Percentiles rank a stretch among this genome's conserved stretches.
Conservation (phyloP, 1,284 basidiomycete species). For the Anthracocystis walkeri region DNA sequence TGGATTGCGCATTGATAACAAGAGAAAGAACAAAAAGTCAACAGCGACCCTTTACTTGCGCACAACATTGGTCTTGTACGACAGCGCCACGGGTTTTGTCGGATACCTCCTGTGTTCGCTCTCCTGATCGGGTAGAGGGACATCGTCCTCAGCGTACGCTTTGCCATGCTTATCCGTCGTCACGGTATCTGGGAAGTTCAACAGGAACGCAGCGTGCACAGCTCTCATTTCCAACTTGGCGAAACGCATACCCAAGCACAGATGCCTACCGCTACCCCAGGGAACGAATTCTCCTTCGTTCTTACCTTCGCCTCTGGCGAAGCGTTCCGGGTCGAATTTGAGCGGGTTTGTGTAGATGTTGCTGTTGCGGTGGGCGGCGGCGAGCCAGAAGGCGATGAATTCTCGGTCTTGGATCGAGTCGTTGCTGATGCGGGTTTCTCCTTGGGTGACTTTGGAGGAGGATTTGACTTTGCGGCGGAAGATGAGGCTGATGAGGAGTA, state of each 20-base stretch:
- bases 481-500: slow-evolving; percentile 40
- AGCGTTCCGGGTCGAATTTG: slow-evolving; percentile 49
- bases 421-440: slow-evolving; percentile 17
- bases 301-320: slow-evolving; percentile 40
- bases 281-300: slow-evolving; percentile 48
- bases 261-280: slow-evolving; percentile 53
- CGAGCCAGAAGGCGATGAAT: slow-evolving; percentile 49
- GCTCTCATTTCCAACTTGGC: slow-evolving; percentile 52
- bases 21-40: not conserved
- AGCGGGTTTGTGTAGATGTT: slow-evolving; percentile 45
- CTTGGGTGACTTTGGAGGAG: slow-evolving; percentile 28
- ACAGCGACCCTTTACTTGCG: not conserved
- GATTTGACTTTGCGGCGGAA: slow-evolving; percentile 43
- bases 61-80: slow-evolving; percentile 24
- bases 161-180: slow-evolving; percentile 22
- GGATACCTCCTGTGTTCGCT: slow-evolving; percentile 50
- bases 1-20: not conserved
- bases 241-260: slow-evolving; percentile 53
- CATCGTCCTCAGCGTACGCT: slow-evolving; percentile 6
- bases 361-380: slow-evolving; percentile 38
- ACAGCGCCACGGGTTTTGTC: slow-evolving; percentile 25
- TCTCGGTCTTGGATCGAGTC: slow-evolving; percentile 34
- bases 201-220: slow-evolving; percentile 38
- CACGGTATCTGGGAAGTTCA: slow-evolving; percentile 25
- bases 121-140: slow-evolving; percentile 42